Evolutionary conservation across 805 yeast species (phyloP), one percentile per base, ranked within the genome.

Genomic region (Metschnikowia continentalis): DNA sequence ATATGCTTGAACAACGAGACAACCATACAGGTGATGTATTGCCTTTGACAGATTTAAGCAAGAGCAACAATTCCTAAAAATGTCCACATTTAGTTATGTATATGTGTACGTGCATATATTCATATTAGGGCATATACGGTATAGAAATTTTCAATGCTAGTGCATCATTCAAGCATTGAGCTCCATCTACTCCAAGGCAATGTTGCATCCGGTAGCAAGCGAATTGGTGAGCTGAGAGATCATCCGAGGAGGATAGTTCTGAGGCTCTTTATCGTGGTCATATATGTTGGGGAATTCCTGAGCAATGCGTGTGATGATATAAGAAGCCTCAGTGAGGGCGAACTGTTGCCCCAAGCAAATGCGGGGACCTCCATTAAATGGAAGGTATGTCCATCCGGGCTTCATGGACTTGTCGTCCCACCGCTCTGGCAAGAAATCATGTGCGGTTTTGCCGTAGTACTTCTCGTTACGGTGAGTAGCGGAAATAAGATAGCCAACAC

Each of bases 1-100:
- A 91, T 33, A 73, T 87, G 71, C 77, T 81, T 23, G 94, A 86
- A 58, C 69, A 65, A 39, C 75, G 80, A 7, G 84, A 80, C 17
- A 14, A 38, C 33, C 11, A 48, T 3, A 20, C 45, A 35, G 45
- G 49, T 32, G 38, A 45, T 37, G 17, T 51, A 33, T 32, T 51
- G 45, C 32, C 40, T 14, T 35, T 48, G 43, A 10, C 36, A n/a
- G 32, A 50, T 43, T 32, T 51, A 43, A 32, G 47, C 46, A 32
- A 51, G 26, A 42, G 20, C 23, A 33, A 33, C 15, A 26, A 26
- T 15, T 26, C 43, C 22, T 39, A 23, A 5, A n/a, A 4, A 8
- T 26, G 11, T 26, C 30, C 11, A 8, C 26, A 15, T 37, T 19
- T 20, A 17, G 32, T 33, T 5, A 8, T 26, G 10, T 26, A 10